Evolutionary conservation across 2,329 filamentous ascomycete genomes (phyloP), one percentile per base, ranked within the genome.

Genomic region (Colletotrichum lini): DNA sequence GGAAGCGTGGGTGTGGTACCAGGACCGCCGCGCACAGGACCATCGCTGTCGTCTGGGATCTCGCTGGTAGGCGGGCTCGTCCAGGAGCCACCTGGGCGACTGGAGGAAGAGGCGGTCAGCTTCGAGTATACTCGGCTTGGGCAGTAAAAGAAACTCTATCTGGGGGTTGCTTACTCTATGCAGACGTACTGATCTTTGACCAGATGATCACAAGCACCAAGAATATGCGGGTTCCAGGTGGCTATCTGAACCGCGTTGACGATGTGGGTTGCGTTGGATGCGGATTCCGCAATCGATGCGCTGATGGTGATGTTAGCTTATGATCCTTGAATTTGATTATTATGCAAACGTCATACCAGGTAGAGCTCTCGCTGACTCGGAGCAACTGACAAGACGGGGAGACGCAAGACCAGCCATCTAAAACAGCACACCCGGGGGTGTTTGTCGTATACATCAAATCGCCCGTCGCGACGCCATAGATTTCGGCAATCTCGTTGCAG

Each of bases 21-120:
- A 3, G 70, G 70, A 13, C 70, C 70, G 16, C 70, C 70, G 12
- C 61, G 70, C 8, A 72, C 56, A 18, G 70, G 66, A n/a, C 66
- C 70, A 13, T 65, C 44, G 44, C 26, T 45, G 56, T 72, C 18
- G 4, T 70, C 64, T 4, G 70, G 70, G 18, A 72, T 58, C 35
- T 72, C 38, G 6, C 47, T 54, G 21, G 50, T 35, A 4, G 70
- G 61, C 3, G 66, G 70, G 44, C 58, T 59, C 18, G 50, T 42
- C 62, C 62, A 65, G 18, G 53, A 23, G n/a, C 62, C 52, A 12
- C 62, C 62, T 15, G 62, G 62, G n/a, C 62, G 62, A n/a, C 62
- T 65, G 52, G 18, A 35, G 50, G 15, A 23, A 7, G 35, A 38
- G 8, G 8, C 2, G 2, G 52, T 54, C 18, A 54, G 26, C 3